Conservation (phyloP, 768 basidiomycete genomes). For the Collybia mongolica region DNA sequence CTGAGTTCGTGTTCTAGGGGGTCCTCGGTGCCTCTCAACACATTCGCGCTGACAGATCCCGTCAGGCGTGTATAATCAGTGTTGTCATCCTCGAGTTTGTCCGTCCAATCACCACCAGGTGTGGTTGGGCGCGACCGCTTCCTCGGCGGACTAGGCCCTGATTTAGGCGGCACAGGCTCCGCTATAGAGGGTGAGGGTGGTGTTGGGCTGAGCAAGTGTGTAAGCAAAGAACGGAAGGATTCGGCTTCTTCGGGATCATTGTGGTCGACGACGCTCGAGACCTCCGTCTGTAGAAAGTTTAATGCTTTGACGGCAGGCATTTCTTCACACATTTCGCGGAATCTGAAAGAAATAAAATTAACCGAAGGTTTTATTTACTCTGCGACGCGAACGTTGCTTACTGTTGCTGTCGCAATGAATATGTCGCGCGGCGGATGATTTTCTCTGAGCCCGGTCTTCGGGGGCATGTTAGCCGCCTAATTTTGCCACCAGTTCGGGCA, state of each 20-base stretch:
- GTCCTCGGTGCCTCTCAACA: constrained; percentile 22
- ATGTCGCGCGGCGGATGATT: constrained; percentile 61
- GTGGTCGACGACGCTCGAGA: constrained; percentile 73
- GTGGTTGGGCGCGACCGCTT: constrained; percentile 45
- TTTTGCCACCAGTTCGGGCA: not conserved
- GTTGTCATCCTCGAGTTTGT: constrained; percentile 32
- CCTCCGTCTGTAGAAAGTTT: constrained; percentile 66
- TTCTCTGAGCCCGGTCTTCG: constrained; percentile 61
- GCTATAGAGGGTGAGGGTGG: constrained; percentile 15
- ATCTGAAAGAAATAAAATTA: constrained; percentile 38
- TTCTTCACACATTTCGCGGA: constrained; percentile 80
- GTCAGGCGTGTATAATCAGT: constrained; percentile 16
- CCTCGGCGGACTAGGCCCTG: constrained; percentile 29
- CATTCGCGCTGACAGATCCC: constrained; percentile 12
- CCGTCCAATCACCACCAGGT: constrained; percentile 45
- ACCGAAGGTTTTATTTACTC: too few species aligned
- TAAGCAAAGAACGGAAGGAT: constrained; percentile 63
- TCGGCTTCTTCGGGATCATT: constrained; percentile 57
- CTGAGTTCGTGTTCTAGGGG: constrained; percentile 21
- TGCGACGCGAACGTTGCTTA: constrained; percentile 28
- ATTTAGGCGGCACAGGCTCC: constrained; percentile 5
- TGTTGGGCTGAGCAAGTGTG: constrained; percentile 53
- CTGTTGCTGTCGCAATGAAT: constrained; percentile 72
- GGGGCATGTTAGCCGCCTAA: not conserved
- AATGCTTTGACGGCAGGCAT: constrained; percentile 62